Base-by-base conservation (phyloP, 1,284 basidiomycete species). In the Sporisorium sorghi region DNA sequence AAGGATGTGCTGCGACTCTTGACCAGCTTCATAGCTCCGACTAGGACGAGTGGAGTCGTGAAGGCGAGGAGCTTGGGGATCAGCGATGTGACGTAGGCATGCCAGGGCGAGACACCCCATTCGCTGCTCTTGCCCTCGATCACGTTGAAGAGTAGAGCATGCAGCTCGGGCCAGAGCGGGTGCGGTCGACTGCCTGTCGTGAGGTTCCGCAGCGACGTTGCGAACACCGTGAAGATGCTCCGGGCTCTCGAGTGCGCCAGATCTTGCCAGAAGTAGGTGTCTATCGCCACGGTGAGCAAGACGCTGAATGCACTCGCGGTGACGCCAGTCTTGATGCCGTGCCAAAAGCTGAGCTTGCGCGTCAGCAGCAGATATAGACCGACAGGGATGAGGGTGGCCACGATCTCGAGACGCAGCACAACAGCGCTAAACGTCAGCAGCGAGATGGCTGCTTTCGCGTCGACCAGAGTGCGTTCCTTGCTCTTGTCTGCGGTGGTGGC, bases 71-170 rank as follows among this genome's bases (percentile, higher is more conserved):
- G 88, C 73, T 92, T 94, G 0, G 94, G 94, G 0, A 98, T 88
- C 71, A 88, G 87, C 0, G 87, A 85, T 0, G 88, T 88, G 76
- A 92, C 87, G 85, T 98, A 98, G 1, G 89, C 87, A 66, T 90
- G 87, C 33, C 86, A 86, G 0, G 94, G 93, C 15, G 91, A 92
- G 24, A 88, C 91, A 71, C 97, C 96, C 96, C 96, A 99, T 26
- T 96, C 90, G 0, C 90, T 86, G 48, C 92, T 91, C 82, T 96
- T 93, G 23, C 94, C 93, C 82, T 93, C 85, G 17, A 91, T 86
- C 24, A 97, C 89, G 81, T 99, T 99, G 87, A 94, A 99, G 70
- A 91, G 89, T 21, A 95, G 77, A 1, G 90, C 89, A 5, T 89
- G 87, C 15, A 93, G 86, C 82, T 99, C 97, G 0, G 96, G 96